These are phyloP conservation scores for Tolypocladium tundrense DNA, from an alignment of 2,329 filamentous ascomycete species.

Conservation along the genomic window DNA sequence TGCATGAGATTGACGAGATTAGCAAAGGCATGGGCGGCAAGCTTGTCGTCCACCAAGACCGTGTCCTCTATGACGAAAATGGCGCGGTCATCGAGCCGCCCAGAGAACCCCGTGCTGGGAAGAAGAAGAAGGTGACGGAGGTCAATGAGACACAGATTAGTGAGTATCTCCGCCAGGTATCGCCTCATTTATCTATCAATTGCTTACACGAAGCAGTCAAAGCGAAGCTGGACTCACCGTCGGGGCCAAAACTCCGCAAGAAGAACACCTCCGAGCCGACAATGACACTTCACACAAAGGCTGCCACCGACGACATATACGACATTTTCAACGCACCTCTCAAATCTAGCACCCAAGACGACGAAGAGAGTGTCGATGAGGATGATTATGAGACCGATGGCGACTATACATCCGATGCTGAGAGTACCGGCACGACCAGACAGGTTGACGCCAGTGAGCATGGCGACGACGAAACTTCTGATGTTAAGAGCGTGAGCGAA, in stretches of 20 bases:
- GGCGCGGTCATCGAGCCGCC: slow-evolving; percentile 36
- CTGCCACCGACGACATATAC: slow-evolving; percentile 95
- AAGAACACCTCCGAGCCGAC: slow-evolving; percentile 74
- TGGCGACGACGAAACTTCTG: slow-evolving; percentile 38
- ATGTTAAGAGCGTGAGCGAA: slow-evolving; percentile 59
- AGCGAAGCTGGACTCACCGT: slow-evolving; percentile 84
- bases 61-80: slow-evolving; percentile 46
- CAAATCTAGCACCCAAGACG: slow-evolving; percentile 14
- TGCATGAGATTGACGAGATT: slow-evolving; percentile 21
- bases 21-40: slow-evolving; percentile 22
- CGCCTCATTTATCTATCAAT: not conserved
- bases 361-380: slow-evolving; percentile 42
- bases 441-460: slow-evolving; percentile 43
- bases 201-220: slow-evolving; percentile 55
- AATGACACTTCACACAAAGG: slow-evolving; percentile 93
- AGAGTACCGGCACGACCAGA: slow-evolving; percentile 71
- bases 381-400: slow-evolving; percentile 62
- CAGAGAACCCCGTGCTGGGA: slow-evolving; percentile 36
- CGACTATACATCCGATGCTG: slow-evolving; percentile 75
- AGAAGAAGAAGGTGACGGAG: slow-evolving; percentile 73
- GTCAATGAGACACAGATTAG: slow-evolving; percentile 88
- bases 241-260: slow-evolving; percentile 71
- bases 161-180: slow-evolving; percentile 33
- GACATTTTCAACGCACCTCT: slow-evolving; percentile 86
- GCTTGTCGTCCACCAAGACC: slow-evolving; percentile 33